Evolutionary conservation across 2,329 filamentous ascomycete genomes (phyloP).

Genomic region (Alternaria panax): DNA sequence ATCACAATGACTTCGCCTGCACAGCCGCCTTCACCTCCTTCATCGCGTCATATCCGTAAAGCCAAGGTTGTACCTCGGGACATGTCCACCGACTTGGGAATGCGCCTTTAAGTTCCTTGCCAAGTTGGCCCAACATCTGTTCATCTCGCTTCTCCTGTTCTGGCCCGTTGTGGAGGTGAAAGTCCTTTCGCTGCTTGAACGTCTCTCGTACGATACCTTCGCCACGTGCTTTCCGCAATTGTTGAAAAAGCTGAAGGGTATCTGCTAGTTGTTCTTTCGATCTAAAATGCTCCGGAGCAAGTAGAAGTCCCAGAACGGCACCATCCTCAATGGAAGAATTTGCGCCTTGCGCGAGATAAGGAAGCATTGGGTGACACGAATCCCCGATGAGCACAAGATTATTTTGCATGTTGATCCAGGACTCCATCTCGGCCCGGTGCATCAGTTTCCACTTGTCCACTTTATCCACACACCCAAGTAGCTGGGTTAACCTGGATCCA

Average conservation of each 20-base stretch:
- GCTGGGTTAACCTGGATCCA: constrained; percentile 25
- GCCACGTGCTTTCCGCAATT: constrained; percentile 57
- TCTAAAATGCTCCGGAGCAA: constrained; percentile 44
- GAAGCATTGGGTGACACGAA: constrained; percentile 46
- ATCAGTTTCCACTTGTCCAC: constrained; percentile 76
- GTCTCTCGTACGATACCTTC: constrained; percentile 68
- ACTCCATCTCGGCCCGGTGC: constrained; percentile 52
- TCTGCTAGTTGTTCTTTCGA: constrained; percentile 39
- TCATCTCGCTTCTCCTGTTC: constrained; percentile 66
- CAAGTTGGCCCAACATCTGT: constrained; percentile 64
- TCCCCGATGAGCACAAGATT: constrained; percentile 60
- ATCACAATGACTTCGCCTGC: not conserved
- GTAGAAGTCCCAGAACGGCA: constrained; percentile 66
- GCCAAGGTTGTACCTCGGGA: constrained; percentile 45
- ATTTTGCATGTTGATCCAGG: constrained; percentile 56
- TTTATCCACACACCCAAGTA: constrained; percentile 57
- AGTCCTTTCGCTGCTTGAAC: constrained; percentile 58
- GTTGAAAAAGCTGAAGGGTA: constrained; percentile 55
- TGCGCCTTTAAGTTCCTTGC: constrained; percentile 56
- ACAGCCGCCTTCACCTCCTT: constrained; percentile 38
- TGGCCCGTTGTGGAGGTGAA: constrained; percentile 58
- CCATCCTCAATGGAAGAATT: constrained; percentile 74
- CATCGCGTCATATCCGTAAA: constrained; percentile 46
- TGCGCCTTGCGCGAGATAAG: constrained; percentile 57
- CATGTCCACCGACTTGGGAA: constrained; percentile 68